phyloP scores from a whole-genome alignment of 768 basidiomycete genomes.

The Phlegmacium glaucopus region DNA sequence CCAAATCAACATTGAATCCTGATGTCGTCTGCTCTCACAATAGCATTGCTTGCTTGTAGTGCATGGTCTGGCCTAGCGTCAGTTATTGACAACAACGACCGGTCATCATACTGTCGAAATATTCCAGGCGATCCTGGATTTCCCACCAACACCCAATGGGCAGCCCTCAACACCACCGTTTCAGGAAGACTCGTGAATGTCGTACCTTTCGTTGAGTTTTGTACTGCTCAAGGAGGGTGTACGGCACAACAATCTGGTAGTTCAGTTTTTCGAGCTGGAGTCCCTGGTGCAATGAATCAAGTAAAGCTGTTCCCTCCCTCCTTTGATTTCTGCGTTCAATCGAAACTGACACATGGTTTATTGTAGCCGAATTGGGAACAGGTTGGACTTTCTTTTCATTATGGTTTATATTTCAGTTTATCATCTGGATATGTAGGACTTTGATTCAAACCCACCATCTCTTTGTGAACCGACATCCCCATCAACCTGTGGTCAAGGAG shows the following conservation, averaged over 20 bases:
- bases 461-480: slow-evolving; percentile 19
- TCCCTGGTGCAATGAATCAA: slow-evolving; percentile 19
- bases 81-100: neutral
- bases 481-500: slow-evolving; percentile 26
- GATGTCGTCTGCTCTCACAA: too few relatives aligned
- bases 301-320: neutral
- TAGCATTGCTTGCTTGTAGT: too few relatives aligned
- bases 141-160: slow-evolving; percentile 15
- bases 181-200: slow-evolving; percentile 18
- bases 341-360: neutral
- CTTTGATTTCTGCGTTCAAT: neutral
- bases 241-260: slow-evolving; percentile 11
- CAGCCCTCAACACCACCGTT: slow-evolving; percentile 17
- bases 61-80: neutral
- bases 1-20: too few relatives aligned
- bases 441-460: slow-evolving; percentile 20
- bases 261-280: slow-evolving; percentile 12
- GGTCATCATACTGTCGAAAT: slow-evolving; percentile 13
- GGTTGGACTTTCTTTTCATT: neutral
- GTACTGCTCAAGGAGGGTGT: slow-evolving; percentile 10
- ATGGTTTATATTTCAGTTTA: too few relatives aligned
- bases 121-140: slow-evolving; percentile 18
- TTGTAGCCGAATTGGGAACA: neutral
- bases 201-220: slow-evolving; percentile 20
- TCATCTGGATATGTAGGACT: slow-evolving; percentile 15